phyloP scores from a whole-genome alignment of 192 early-diverging fungal species.

The Linderina pennispora region DNA sequence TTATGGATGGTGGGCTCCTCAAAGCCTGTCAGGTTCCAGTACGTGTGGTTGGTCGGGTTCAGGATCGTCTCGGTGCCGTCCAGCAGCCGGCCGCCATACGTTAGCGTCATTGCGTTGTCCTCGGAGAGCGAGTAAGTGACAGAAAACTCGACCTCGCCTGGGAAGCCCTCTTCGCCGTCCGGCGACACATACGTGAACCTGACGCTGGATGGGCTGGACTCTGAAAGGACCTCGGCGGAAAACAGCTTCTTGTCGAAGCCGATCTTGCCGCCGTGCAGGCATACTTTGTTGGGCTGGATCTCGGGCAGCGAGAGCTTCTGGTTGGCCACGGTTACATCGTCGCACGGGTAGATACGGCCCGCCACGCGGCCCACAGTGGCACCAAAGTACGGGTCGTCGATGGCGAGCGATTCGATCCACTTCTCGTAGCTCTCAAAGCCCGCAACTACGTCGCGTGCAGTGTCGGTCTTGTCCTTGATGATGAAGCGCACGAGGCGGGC shows the following conservation, averaged over 20 bases:
- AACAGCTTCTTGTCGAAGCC: constrained; percentile 73
- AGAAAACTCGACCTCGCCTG: constrained; percentile 55
- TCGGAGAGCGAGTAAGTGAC: constrained; percentile 58
- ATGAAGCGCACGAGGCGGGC: constrained; percentile 64
- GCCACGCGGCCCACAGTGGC: constrained; percentile 70
- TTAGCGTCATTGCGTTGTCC: constrained; percentile 47
- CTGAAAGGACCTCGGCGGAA: constrained; percentile 33
- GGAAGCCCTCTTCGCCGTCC: constrained; percentile 77
- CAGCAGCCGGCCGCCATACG: constrained; percentile 41
- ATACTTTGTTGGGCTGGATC: constrained; percentile 69
- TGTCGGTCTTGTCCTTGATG: constrained; percentile 49
- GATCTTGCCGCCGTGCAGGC: constrained; percentile 70
- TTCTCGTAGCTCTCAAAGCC: constrained; percentile 64
- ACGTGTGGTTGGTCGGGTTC: constrained; percentile 82
- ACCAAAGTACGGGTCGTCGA: constrained; percentile 70
- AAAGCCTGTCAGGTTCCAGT: constrained; percentile 82
- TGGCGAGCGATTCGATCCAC: constrained; percentile 40
- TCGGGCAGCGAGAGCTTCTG: constrained; percentile 49
- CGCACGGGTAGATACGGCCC: constrained; percentile 49
- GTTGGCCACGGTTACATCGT: constrained; percentile 57
- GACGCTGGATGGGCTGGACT: constrained; percentile 47
- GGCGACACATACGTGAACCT: constrained; percentile 52
- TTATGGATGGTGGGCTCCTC: constrained; percentile 45
- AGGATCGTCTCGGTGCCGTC: constrained; percentile 53
- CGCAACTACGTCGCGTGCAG: constrained; percentile 59